These are phyloP conservation scores for Boeremia exigua DNA, from an alignment of 2,329 filamentous ascomycete species.

Conservation along the genomic window DNA sequence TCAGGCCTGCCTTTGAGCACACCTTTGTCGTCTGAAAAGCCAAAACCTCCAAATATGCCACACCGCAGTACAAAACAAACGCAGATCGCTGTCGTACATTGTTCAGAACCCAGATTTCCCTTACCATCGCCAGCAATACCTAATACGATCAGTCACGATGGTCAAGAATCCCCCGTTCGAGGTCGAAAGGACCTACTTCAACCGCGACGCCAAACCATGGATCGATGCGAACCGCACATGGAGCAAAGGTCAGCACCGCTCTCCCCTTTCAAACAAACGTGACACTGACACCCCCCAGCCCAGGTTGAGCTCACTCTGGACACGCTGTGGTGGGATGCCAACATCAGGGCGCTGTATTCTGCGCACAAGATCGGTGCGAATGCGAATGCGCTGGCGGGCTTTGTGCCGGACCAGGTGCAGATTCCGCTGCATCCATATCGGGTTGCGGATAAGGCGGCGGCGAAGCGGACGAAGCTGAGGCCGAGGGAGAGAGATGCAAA, in stretches of 20 bases:
- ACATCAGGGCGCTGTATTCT: not conserved
- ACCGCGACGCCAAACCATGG: not conserved
- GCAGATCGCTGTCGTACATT: too few species aligned
- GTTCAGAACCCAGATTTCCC: too few species aligned
- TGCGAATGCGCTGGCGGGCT: not conserved
- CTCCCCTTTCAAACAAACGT: not conserved
- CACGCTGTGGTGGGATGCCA: not conserved
- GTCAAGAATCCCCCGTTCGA: not conserved
- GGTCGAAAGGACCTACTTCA: not conserved
- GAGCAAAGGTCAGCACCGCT: not conserved
- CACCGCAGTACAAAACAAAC: too few species aligned
- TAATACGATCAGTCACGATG: not conserved
- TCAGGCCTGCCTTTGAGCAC: too few species aligned
- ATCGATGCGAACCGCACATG: not conserved
- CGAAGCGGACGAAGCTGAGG: not conserved
- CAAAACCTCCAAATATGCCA: too few species aligned
- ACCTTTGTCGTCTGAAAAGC: too few species aligned
- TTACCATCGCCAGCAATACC: too few species aligned
- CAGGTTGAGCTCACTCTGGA: not conserved
- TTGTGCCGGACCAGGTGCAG: not conserved
- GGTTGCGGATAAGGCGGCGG: not conserved
- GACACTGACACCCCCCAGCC: not conserved
- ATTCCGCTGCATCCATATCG: not conserved
- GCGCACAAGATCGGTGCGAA: not conserved
- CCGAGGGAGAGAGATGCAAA: not conserved